Evolutionary conservation across 169 alveolate genomes (phyloP).

Genomic region (Plasmodium malariae): DNA sequence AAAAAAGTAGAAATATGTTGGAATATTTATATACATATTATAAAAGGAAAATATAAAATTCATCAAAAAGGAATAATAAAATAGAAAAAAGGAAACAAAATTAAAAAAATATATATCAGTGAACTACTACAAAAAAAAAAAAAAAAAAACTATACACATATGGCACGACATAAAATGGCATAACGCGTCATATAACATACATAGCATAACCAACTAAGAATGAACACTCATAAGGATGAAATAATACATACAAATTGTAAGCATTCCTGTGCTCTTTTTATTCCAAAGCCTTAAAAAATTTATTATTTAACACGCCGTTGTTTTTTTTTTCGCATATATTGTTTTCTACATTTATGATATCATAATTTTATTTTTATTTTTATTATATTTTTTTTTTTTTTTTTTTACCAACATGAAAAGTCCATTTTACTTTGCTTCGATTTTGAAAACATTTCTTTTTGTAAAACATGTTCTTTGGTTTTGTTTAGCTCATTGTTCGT

Average conservation of each 20-base stretch:
- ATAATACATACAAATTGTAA: no score
- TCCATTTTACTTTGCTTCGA: slow-evolving; percentile 42
- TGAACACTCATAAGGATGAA: no score
- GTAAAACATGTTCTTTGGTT: slow-evolving; percentile 14
- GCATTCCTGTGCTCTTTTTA: no score
- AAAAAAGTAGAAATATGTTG: not conserved
- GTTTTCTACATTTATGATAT: not conserved
- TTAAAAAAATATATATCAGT: not conserved
- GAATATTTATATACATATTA: not conserved
- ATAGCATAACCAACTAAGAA: no score
- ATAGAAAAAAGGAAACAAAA: not conserved
- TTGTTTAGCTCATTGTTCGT: slow-evolving; percentile 18
- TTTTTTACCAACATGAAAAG: slow-evolving; percentile 52
- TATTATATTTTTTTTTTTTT: not conserved
- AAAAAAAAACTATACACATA: no score
- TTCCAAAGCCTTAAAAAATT: no score
- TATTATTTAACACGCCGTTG: no score
- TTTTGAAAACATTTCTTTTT: slow-evolving; percentile 55
- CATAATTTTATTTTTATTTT: not conserved
- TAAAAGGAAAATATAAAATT: slow-evolving; percentile 12
- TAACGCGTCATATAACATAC: no score
- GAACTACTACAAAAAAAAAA: no score
- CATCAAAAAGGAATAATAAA: not conserved
- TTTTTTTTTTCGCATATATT: not conserved
- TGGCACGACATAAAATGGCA: no score